Evolutionary conservation across 1,139 yeast genomes (phyloP), one percentile per base, ranked within the genome.

Genomic region (Hyphopichia pseudoburtonii): DNA sequence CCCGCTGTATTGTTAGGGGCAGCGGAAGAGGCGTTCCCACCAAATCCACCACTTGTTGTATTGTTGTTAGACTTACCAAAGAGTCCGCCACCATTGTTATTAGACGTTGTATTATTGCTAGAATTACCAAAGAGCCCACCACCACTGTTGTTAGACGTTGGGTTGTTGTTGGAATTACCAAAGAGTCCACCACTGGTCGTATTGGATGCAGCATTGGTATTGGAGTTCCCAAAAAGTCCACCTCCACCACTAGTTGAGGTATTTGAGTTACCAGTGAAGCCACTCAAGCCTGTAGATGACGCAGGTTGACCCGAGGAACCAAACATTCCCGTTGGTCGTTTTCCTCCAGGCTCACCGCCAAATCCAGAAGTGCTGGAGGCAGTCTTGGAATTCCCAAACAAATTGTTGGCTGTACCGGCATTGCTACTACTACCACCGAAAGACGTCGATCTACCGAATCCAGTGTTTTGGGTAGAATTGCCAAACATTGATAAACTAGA

Each of bases 371-470:
- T 17, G 3, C 11, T 5, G 5, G 7, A 5, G 18, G 17, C 18
- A 7, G 30, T 14, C 7, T 8, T 16, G 8, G 31, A 29, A 12
- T 29, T 29, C 10, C 25, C 26, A 21, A 28, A 21, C 10, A 33
- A 28, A 11, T 26, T 32, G n/a, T 28, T 30, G 3, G 44, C 10
- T 12, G 43, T 16, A 17, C 22, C 18, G 8, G 23, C 10, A 17
- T 11, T 18, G 23, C 10, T 17, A 17, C 23, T 17, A 11, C 15
- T 15, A 4, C 34, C 34, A 5, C 28, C 31, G 15, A 33, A 28
- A 3, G 25, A 18, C 7, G 26, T 9, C 10, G 35, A 33, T 16
- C 30, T 27, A 16, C 51, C 62, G 42, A 60, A 57, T 5, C 62
- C 62, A 8, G 54, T 44, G 3, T 14, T 15, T 28, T 28, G 30